These are phyloP conservation scores for Herpotrichia juniperi DNA, from an alignment of 2,329 filamentous ascomycete species.

Conservation along the genomic window DNA sequence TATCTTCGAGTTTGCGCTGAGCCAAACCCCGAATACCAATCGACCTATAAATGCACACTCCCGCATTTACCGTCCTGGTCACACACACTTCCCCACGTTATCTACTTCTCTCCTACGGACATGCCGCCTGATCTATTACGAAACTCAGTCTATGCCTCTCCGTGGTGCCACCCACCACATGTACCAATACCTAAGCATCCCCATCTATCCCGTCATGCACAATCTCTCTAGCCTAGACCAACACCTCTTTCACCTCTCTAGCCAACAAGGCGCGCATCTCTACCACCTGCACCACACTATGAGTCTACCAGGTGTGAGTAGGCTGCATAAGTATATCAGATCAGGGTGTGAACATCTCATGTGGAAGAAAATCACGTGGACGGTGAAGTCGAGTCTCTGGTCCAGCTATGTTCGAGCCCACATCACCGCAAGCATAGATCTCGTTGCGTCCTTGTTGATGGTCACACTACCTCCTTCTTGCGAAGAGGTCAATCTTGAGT, in stretches of 20 bases:
- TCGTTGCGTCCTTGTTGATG: not conserved
- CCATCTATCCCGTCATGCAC: not conserved
- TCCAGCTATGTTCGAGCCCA: too few species aligned
- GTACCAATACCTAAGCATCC: not conserved
- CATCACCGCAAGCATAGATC: not conserved
- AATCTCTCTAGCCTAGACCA: slow-evolving; percentile 17
- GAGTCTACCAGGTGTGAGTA: not conserved
- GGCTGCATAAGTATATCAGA: slow-evolving; percentile 17
- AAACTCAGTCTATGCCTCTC: slow-evolving; percentile 44
- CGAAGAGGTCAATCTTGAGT: slow-evolving; percentile 30
- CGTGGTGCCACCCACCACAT: slow-evolving; percentile 33
- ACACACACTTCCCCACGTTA: slow-evolving; percentile 34
- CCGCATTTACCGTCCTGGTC: slow-evolving; percentile 25
- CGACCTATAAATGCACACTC: slow-evolving; percentile 9
- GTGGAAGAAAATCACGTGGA: slow-evolving; percentile 33
- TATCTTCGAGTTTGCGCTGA: not conserved
- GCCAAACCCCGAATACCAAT: slow-evolving; percentile 14
- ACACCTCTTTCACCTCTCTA: slow-evolving; percentile 16
- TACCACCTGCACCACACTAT: slow-evolving; percentile 30
- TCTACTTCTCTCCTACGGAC: slow-evolving; percentile 43
- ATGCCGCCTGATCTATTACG: slow-evolving; percentile 47
- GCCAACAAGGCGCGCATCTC: slow-evolving; percentile 22
- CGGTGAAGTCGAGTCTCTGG: slow-evolving; percentile 21
- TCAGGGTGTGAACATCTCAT: slow-evolving; percentile 19
- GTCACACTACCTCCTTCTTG: slow-evolving; percentile 21